Base-by-base conservation (phyloP, 352 stramenopile genomes). In the Phytophthora fragariaefolia region DNA sequence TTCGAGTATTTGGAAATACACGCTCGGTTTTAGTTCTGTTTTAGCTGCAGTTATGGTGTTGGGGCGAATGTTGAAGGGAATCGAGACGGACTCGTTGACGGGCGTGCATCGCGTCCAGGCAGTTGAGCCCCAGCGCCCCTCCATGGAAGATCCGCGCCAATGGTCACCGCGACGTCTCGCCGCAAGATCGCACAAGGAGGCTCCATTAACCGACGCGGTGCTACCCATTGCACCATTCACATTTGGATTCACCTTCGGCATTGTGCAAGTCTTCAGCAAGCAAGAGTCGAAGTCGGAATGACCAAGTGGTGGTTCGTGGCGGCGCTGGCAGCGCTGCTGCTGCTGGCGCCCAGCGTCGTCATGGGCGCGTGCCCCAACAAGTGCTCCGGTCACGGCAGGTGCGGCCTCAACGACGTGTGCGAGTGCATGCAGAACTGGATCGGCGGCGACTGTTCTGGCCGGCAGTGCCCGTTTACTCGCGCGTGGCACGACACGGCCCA, bases 301-400 rank as follows among this genome's bases (percentile, higher is more conserved):
- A 63, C 50, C 30, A 80, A 69, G 68, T 68, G 55, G 54, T 67
- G 53, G 63, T 43, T 74, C 12, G 46, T 87, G 30, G 73, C 82
- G 58, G 71, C 60, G 13, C 67, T 92, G 10, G 54, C 73, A n/a
- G 73, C 46, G 15, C 57, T 92, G 27, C 18, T 92, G 27, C 18
- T 76, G 7, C 71, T 67, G 4, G 66, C 82, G 18, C 63, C 76
- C 0, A 52, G 17, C 22, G 6, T 69, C 10, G 73, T 84, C 0
- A 36, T 76, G 9, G 77, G 55, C 13, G 62, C 80, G 12, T 94
- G 86, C 53, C 71, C 73, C 30, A 91, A 91, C 45, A 76, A 67
- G 10, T 94, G 86, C 63, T 91, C 80, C 4, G 74, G 79, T 4
- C 80, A 83, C n/a, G 86, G 86, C 17, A 59, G 73, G 30, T 94